A percentile compares a stretch with the other conserved stretches of the same genome.
These are phyloP conservation scores for Dryas alaskensis DNA, from an alignment of 306 rosid species.

Conservation along the genomic window DNA sequence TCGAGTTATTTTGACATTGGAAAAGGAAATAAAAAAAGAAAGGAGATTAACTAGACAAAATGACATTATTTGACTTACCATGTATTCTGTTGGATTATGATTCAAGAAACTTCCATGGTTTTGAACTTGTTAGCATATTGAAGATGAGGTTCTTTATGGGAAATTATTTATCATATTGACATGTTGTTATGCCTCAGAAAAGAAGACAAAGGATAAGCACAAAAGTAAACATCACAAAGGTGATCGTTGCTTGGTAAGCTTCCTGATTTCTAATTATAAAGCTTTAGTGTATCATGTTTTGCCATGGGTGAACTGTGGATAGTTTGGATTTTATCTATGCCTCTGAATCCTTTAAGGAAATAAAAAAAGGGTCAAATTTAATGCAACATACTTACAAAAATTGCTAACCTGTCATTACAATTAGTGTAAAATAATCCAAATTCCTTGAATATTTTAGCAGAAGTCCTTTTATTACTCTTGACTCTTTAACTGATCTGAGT, in stretches of 20 bases:
- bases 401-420: background rate
- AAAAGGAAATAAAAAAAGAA: background rate
- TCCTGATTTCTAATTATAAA: slow-evolving; percentile 17
- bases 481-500: background rate
- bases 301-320: background rate
- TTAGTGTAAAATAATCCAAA: background rate
- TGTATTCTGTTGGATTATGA: background rate
- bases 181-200: slow-evolving; percentile 47
- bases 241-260: slow-evolving; percentile 50
- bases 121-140: background rate
- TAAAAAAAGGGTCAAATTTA: background rate
- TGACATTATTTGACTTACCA: background rate
- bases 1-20: background rate
- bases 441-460: background rate
- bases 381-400: background rate
- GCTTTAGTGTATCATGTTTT: slow-evolving; percentile 2
- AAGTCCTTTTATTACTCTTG: background rate
- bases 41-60: background rate
- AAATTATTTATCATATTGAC: slow-evolving; percentile 3
- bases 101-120: slow-evolving; percentile 3
- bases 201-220: slow-evolving; percentile 67
- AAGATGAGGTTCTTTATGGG: slow-evolving; percentile 17
- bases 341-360: background rate
- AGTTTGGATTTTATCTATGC: background rate
- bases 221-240: slow-evolving; percentile 51